Evolutionary conservation across 2,329 filamentous ascomycete genomes (phyloP).

Genomic region (Trichophyton rubrum): DNA sequence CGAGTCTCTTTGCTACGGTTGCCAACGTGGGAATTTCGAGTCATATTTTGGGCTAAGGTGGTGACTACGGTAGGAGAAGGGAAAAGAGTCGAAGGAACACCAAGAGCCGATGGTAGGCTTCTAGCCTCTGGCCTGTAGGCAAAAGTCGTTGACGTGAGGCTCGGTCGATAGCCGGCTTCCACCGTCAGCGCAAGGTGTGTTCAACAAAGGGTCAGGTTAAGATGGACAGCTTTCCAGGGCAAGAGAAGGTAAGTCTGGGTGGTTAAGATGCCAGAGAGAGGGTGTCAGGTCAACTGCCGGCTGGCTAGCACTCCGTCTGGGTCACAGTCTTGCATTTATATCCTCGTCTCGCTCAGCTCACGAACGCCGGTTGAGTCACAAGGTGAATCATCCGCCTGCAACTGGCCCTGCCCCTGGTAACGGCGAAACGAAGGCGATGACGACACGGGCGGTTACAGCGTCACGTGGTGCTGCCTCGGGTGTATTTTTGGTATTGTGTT

Average conservation of each 20-base stretch:
- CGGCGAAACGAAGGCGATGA: not conserved
- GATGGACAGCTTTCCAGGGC: not conserved
- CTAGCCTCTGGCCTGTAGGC: not conserved
- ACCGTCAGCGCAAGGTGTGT: not conserved
- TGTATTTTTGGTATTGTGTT: not conserved
- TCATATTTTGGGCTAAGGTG: not conserved
- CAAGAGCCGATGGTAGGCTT: not conserved
- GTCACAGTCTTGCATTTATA: not conserved
- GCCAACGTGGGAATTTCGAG: not conserved
- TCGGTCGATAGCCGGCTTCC: not conserved
- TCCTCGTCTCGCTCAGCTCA: not conserved
- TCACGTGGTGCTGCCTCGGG: not conserved
- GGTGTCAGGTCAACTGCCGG: not conserved
- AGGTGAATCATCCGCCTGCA: not conserved
- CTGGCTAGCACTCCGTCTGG: not conserved
- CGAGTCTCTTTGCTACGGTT: not conserved
- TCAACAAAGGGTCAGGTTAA: not conserved
- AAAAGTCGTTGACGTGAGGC: not conserved
- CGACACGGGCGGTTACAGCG: not conserved
- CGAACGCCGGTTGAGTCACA: not conserved
- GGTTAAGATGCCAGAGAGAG: not conserved
- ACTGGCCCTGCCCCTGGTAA: not conserved
- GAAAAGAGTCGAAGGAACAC: not conserved
- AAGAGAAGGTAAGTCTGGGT: not conserved
- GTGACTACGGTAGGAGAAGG: not conserved